Conservation (phyloP, 129 eudicot genomes). For the Chrysanthemum makinoi region DNA sequence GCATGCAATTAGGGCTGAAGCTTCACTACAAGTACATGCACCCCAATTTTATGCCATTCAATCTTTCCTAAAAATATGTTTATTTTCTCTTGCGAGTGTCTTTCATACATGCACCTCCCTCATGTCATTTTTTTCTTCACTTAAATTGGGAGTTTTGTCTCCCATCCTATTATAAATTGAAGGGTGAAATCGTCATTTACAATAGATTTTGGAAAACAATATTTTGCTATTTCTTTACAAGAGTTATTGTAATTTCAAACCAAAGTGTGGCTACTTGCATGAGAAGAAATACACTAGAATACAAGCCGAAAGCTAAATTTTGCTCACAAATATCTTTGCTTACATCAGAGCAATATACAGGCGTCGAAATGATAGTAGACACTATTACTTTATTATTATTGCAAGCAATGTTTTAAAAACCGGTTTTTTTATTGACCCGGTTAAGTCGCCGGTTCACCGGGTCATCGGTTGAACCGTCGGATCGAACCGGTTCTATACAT, state of each 20-base stretch:
- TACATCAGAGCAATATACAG: not conserved
- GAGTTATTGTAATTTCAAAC: not conserved
- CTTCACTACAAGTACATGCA: slow-evolving; percentile 41
- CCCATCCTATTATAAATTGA: not conserved
- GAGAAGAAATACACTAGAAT: slow-evolving; percentile 8
- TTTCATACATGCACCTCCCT: slow-evolving; percentile 22
- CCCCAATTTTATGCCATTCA: slow-evolving; percentile 41
- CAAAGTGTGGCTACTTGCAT: slow-evolving; percentile 6
- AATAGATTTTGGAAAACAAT: not conserved
- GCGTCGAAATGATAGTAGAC: not conserved
- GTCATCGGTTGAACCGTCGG: too few species aligned
- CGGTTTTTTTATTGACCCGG: too few species aligned
- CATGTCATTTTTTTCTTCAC: slow-evolving; percentile 30
- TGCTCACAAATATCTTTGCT: not conserved
- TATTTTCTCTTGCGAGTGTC: slow-evolving; percentile 12
- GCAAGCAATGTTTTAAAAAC: too few species aligned
- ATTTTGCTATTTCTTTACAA: not conserved
- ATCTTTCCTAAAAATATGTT: slow-evolving; percentile 26
- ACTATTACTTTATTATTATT: not conserved
- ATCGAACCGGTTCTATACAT: too few species aligned
- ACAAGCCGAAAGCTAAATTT: not conserved
- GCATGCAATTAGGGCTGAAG: slow-evolving; percentile 30
- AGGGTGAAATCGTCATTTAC: slow-evolving; percentile 11
- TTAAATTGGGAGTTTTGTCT: slow-evolving; percentile 34
- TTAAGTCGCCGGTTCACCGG: too few species aligned